Conservation (phyloP, 2,329 filamentous ascomycete species). For the Beauveria australis region DNA sequence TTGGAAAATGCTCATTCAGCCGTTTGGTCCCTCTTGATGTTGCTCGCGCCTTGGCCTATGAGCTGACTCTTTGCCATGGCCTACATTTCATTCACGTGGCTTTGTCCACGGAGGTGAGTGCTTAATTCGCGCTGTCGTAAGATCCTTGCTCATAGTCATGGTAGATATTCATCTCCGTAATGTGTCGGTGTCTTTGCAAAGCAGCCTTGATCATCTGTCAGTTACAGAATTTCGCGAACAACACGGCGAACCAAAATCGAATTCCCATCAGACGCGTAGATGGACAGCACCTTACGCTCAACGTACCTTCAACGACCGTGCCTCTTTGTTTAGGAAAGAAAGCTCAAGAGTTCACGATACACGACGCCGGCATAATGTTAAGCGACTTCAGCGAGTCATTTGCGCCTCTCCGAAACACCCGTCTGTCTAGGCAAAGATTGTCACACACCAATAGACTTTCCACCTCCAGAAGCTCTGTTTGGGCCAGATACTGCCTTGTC, state of each 20-base stretch:
- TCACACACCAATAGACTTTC: not conserved
- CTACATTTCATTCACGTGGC: constrained; percentile 3
- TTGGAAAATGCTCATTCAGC: not conserved
- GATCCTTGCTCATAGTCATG: not conserved
- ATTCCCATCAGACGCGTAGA: not conserved
- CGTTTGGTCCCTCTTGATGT: constrained; percentile 1
- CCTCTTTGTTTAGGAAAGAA: not conserved
- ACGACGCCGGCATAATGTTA: not conserved
- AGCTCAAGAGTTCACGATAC: not conserved
- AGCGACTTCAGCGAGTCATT: not conserved
- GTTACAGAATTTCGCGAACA: not conserved
- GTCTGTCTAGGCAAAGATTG: not conserved
- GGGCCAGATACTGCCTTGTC: not conserved
- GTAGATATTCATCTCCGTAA: not conserved
- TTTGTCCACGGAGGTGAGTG: constrained; percentile 5
- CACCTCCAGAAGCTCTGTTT: not conserved
- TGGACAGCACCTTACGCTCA: not conserved
- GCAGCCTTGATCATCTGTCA: not conserved
- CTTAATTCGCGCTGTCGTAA: not conserved
- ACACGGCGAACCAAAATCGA: not conserved
- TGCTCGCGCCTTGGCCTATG: constrained; percentile 2
- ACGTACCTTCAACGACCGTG: not conserved
- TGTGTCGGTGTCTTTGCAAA: not conserved
- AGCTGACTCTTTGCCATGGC: constrained; percentile 5
- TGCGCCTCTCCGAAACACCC: not conserved